These are phyloP conservation scores for Rhodotorula toruloides DNA, from an alignment of 768 basidiomycete genomes.

Conservation along the genomic window DNA sequence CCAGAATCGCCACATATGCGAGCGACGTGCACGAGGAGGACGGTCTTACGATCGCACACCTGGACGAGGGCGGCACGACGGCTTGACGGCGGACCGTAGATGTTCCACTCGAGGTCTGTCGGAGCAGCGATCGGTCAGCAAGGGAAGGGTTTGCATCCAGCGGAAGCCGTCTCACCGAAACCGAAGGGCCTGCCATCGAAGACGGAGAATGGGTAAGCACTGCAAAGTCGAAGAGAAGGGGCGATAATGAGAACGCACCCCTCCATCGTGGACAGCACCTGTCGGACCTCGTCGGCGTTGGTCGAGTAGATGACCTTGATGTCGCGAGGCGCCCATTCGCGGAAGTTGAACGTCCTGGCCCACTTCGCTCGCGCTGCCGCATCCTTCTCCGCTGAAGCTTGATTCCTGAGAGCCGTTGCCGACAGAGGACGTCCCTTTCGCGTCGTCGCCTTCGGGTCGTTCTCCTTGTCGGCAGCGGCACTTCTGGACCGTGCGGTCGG, in stretches of 20 bases:
- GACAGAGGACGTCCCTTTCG: background rate
- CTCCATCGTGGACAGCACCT: background rate
- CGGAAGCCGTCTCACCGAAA: background rate
- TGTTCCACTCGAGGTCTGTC: slow-evolving; percentile 32
- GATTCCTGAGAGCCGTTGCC: background rate
- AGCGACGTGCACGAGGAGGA: slow-evolving; percentile 32
- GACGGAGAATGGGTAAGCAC: background rate
- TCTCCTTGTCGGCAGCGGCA: too few relatives aligned
- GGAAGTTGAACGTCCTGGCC: slow-evolving; percentile 3
- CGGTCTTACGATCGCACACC: slow-evolving; percentile 20
- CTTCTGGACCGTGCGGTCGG: too few relatives aligned
- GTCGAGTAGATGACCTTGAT: slow-evolving; percentile 10
- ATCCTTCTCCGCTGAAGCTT: slow-evolving; percentile 6
- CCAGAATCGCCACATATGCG: slow-evolving; percentile 12
- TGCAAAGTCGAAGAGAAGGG: background rate
- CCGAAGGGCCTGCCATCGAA: slow-evolving; percentile 11
- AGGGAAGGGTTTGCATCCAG: background rate
- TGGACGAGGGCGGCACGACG: slow-evolving; percentile 24
- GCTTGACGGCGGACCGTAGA: background rate
- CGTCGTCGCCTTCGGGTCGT: too few relatives aligned
- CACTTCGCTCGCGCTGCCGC: slow-evolving; percentile 1
- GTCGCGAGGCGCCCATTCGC: background rate
- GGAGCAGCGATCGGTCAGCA: background rate
- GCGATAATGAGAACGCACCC: slow-evolving; percentile 6
- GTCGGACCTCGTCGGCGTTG: slow-evolving; percentile 10